These are phyloP conservation scores for Vanrija pseudolonga DNA, from an alignment of 1,284 basidiomycete genomes.

Conservation along the genomic window DNA sequence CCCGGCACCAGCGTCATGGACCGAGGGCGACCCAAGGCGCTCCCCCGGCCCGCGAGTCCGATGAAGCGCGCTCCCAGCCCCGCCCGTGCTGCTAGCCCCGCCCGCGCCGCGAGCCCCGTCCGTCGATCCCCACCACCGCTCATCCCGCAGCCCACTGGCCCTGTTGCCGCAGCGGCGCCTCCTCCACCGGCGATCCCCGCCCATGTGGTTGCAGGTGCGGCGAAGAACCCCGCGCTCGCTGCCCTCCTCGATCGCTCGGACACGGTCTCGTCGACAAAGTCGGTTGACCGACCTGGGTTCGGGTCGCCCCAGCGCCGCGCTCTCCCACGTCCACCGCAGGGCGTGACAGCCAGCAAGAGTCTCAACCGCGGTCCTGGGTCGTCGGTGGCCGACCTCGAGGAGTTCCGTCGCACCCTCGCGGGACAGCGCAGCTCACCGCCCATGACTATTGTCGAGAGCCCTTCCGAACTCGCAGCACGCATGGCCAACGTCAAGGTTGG, in stretches of 20 bases:
- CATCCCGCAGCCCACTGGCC: too few relatives aligned
- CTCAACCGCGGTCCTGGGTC: constrained; percentile 33
- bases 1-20: too few relatives aligned
- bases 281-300: constrained; percentile 37
- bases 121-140: neutral
- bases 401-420: too few relatives aligned
- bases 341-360: constrained; percentile 34
- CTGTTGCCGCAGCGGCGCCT: neutral
- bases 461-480: constrained; percentile 7
- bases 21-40: too few relatives aligned
- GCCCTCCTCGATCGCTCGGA: constrained; percentile 38
- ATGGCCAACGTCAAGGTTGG: constrained; percentile 9
- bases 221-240: constrained; percentile 3
- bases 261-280: constrained; percentile 44
- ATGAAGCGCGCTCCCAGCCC: too few relatives aligned
- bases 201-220: neutral
- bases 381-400: constrained; percentile 1
- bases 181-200: neutral
- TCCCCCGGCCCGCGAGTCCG: too few relatives aligned
- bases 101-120: neutral
- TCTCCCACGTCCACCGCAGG: constrained; percentile 41
- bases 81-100: too few relatives aligned
- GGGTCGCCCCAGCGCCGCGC: constrained; percentile 23
- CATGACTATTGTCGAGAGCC: constrained; percentile 1
- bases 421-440: too few relatives aligned